These are phyloP conservation scores for Fagopyrum tataricum DNA, from an alignment of 148 eudicot species.

Conservation along the genomic window DNA sequence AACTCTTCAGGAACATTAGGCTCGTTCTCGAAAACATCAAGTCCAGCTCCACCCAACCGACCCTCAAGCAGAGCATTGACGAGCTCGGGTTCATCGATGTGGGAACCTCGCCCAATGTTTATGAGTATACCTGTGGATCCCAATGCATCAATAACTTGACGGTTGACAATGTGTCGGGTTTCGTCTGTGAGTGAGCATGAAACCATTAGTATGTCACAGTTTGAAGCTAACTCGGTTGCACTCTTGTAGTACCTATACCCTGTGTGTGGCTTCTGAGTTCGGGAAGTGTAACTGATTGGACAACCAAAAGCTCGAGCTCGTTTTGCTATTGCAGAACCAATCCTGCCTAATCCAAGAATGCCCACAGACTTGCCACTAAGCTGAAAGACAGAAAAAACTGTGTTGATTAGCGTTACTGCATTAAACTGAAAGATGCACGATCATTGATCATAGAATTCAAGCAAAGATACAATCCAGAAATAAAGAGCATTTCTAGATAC, in stretches of 20 bases:
- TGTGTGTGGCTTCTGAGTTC: conserved; percentile 17
- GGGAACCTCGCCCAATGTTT: conserved; percentile 23
- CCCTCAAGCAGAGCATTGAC: conserved; percentile 24
- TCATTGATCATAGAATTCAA: background rate
- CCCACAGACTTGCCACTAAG: conserved; percentile 27
- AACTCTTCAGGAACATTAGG: conserved; percentile 24
- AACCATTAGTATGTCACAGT: conserved; percentile 21
- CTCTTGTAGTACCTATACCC: conserved; percentile 14
- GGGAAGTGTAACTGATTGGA: conserved; percentile 20
- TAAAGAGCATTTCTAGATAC: background rate
- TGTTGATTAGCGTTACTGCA: background rate
- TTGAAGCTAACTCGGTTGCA: conserved; percentile 20
- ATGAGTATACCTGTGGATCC: conserved; percentile 22
- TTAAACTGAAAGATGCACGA: background rate
- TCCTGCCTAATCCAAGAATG: conserved; percentile 26
- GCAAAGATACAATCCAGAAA: background rate
- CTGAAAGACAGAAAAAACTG: conserved; percentile 7
- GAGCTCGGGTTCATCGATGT: conserved; percentile 20
- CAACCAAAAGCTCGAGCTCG: conserved; percentile 26
- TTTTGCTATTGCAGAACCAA: conserved; percentile 23
- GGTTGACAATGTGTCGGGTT: conserved; percentile 21
- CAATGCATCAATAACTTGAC: conserved; percentile 20
- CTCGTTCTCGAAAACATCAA: conserved; percentile 25
- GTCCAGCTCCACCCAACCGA: conserved; percentile 26
- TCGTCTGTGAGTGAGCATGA: conserved; percentile 20